Conservation (phyloP, 78 protist species). For the Dictyostelium capitatum region DNA sequence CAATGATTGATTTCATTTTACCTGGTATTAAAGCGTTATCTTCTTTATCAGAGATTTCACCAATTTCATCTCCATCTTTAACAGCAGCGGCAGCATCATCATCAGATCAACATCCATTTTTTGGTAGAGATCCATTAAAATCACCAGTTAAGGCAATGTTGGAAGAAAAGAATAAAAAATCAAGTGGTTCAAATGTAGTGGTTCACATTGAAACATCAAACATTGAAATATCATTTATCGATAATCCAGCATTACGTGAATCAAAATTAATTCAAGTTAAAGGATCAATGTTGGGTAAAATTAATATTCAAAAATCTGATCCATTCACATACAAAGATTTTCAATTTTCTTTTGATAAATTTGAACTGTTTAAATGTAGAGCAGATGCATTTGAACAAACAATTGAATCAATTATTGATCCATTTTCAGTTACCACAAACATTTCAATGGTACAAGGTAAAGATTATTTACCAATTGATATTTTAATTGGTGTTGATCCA, state of each 20-base stretch:
- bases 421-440: slow-evolving; percentile 19
- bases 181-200: neutral
- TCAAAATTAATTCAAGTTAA: neutral
- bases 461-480: slow-evolving; percentile 44
- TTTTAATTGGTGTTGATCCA: slow-evolving; percentile 32
- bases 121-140: neutral
- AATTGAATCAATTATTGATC: slow-evolving; percentile 48
- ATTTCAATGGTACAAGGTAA: slow-evolving; percentile 33
- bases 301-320: slow-evolving; percentile 2
- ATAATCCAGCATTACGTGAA: slow-evolving; percentile 36
- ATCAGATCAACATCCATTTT: neutral
- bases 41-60: slow-evolving; percentile 60
- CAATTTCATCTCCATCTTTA: slow-evolving; percentile 40
- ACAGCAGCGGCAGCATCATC: neutral
- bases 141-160: slow-evolving; percentile 26
- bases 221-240: slow-evolving; percentile 26
- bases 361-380: slow-evolving; percentile 58
- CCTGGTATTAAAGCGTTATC: slow-evolving; percentile 67
- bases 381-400: slow-evolving; percentile 8
- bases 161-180: slow-evolving; percentile 14
- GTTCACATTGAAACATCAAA: slow-evolving; percentile 61
- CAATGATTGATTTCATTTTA: slow-evolving; percentile 72
- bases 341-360: slow-evolving; percentile 26
- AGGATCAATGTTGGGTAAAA: slow-evolving; percentile 27
- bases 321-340: slow-evolving; percentile 32